These are phyloP conservation scores for Pythium brassicae DNA, from an alignment of 352 stramenopile genomes.

Conservation along the genomic window DNA sequence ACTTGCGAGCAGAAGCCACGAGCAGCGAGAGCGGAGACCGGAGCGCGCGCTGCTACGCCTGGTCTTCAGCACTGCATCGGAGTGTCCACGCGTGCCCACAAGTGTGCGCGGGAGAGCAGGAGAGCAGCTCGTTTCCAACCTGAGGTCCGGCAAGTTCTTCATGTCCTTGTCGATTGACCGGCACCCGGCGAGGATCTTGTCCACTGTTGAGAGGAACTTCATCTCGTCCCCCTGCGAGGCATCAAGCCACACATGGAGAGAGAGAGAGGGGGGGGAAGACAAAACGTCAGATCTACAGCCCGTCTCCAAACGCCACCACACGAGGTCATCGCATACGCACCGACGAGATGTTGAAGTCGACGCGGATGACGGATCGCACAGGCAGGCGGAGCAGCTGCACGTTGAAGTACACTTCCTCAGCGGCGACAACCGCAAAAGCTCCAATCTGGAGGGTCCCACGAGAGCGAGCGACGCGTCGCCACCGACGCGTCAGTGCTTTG, in stretches of 20 bases:
- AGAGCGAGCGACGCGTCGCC: not conserved
- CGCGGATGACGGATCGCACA: slow-evolving; percentile 43
- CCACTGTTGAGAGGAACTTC: slow-evolving; percentile 60
- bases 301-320: too few relatives aligned
- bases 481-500: slow-evolving; percentile 5
- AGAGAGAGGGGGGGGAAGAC: too few relatives aligned
- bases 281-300: slow-evolving; percentile 8
- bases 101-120: not conserved
- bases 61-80: slow-evolving; percentile 8
- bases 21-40: slow-evolving; percentile 2
- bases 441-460: slow-evolving; percentile 40
- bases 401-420: slow-evolving; percentile 65
- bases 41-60: slow-evolving; percentile 1
- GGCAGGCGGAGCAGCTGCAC: slow-evolving; percentile 51
- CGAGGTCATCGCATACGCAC: slow-evolving; percentile 19
- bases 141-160: slow-evolving; percentile 54
- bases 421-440: slow-evolving; percentile 51
- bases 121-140: slow-evolving; percentile 27
- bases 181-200: slow-evolving; percentile 62
- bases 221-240: slow-evolving; percentile 46
- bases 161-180: slow-evolving; percentile 58
- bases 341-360: slow-evolving; percentile 68
- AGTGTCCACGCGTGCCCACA: slow-evolving; percentile 16
- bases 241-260: slow-evolving; percentile 1
- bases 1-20: slow-evolving; percentile 19